Base-by-base conservation (phyloP, 768 basidiomycete genomes). In the Agaricus blazei region DNA sequence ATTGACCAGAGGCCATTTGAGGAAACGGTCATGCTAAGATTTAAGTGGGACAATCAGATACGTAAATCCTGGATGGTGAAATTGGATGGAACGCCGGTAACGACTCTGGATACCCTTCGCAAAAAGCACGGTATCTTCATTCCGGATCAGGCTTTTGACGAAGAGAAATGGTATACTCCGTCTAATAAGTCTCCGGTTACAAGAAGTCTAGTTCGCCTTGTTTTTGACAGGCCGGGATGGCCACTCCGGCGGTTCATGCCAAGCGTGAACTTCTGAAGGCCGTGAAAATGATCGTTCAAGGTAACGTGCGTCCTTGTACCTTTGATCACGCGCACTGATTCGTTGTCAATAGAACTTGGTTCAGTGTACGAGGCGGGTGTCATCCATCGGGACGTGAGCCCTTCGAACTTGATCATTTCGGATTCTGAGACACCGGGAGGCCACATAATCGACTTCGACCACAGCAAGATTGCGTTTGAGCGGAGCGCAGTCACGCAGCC, bases 401-500 rank as follows among this genome's bases (percentile, higher is more conserved):
- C 38, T 12, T 19, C 11, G 12, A 50, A 50, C 6, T 24, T 50
- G 8, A 15, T 50, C 15, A 19, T 50, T 4, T 24, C 19, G 4
- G 34, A 38, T 19, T 34, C 34, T 11, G 14, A 11, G 15, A 19
- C 19, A 19, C 19, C 19, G 19, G 19, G 19, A 19, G 49, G 49
- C 37, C 49, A 50, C 14, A 15, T 50, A 4, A 50, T 50, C 23
- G 49, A 50, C 38, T 50, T 50, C 40, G 49, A 50, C 37, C 49
- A 50, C 15, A 28, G 51, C 41, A 51, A 48, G 23, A 15, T 41
- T 19, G 7, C 4, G 5, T 19, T 19, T n/a, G 19, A 4, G 6
- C 5, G 3, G 3, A 14, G n/a, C 4, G 12, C 3, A 14, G n/a
- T 14, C 7, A 4, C n/a, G 4, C 12, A 19, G 14, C 12, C 7